phyloP scores from a whole-genome alignment of 805 yeast genomes.

The Hanseniaspora occidentalis region DNA sequence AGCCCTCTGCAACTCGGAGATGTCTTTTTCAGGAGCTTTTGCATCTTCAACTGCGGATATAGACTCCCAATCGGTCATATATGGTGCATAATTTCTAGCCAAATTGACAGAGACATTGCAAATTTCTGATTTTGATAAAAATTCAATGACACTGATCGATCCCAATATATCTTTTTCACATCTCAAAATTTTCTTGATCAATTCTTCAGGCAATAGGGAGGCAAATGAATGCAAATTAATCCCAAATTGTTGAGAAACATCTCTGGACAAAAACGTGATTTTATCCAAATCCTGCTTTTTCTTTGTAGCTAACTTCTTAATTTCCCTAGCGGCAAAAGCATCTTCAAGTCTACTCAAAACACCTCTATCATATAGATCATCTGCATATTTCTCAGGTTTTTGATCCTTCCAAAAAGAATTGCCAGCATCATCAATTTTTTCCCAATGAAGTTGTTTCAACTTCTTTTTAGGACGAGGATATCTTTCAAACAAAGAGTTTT shows the following conservation, averaged over 20 bases:
- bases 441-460: constrained; percentile 96
- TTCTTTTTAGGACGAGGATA: constrained; percentile 62
- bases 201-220: constrained; percentile 43
- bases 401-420: constrained; percentile 77
- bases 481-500: constrained; percentile 27
- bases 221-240: constrained; percentile 79
- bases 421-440: constrained; percentile 71
- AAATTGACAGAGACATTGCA: constrained; percentile 62
- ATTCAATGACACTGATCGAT: constrained; percentile 69
- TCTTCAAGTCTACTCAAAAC: constrained; percentile 73
- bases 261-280: constrained; percentile 63
- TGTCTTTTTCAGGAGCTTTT: constrained; percentile 52
- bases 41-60: constrained; percentile 27
- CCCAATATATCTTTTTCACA: constrained; percentile 65
- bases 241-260: constrained; percentile 87
- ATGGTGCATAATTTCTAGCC: constrained; percentile 67
- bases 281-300: constrained; percentile 40
- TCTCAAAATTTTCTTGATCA: constrained; percentile 56
- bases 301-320: constrained; percentile 35
- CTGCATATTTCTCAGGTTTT: constrained; percentile 43
- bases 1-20: constrained; percentile 68
- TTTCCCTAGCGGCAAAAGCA: constrained; percentile 75
- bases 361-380: constrained; percentile 60
- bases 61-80: constrained; percentile 56
- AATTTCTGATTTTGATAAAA: constrained; percentile 63